Conservation (phyloP, 2,329 filamentous ascomycete species). For the Helminthosporium solani region DNA sequence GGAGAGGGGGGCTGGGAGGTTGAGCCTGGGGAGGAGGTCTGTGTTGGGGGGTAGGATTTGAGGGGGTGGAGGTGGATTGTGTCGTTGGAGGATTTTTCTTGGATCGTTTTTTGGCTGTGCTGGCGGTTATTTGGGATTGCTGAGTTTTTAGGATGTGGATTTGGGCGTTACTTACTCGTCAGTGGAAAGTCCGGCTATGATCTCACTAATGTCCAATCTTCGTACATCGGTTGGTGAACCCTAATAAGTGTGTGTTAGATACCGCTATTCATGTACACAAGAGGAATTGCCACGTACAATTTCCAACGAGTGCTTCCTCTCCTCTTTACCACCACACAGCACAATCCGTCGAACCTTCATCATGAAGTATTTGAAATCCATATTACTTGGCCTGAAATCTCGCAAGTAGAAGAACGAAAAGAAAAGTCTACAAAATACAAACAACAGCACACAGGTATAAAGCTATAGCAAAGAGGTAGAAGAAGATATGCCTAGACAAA, state of each 20-base stretch:
- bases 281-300: slow-evolving; percentile 15
- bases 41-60: slow-evolving; percentile 15
- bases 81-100: slow-evolving; percentile 33
- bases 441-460: no score
- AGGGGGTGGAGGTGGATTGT: slow-evolving; percentile 26
- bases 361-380: slow-evolving; percentile 27
- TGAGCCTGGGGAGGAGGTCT: slow-evolving; percentile 7
- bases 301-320: slow-evolving; percentile 23
- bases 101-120: slow-evolving; percentile 27
- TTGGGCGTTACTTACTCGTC: slow-evolving; percentile 22
- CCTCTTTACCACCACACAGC: slow-evolving; percentile 26
- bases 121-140: not conserved
- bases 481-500: slow-evolving; percentile 2
- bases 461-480: not conserved
- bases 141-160: not conserved
- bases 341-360: slow-evolving; percentile 22
- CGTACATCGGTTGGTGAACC: slow-evolving; percentile 34
- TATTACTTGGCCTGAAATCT: slow-evolving; percentile 7
- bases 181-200: slow-evolving; percentile 32
- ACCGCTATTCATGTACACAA: not conserved
- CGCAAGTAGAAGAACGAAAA: slow-evolving; percentile 7
- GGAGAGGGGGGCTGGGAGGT: slow-evolving; percentile 7
- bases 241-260: slow-evolving; percentile 12
- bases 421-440: slow-evolving; percentile 1
- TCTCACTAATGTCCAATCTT: slow-evolving; percentile 27